Evolutionary conservation across 2,329 filamentous ascomycete genomes (phyloP), one percentile per base, ranked within the genome.

Genomic region (Diplodia scrobiculata): DNA sequence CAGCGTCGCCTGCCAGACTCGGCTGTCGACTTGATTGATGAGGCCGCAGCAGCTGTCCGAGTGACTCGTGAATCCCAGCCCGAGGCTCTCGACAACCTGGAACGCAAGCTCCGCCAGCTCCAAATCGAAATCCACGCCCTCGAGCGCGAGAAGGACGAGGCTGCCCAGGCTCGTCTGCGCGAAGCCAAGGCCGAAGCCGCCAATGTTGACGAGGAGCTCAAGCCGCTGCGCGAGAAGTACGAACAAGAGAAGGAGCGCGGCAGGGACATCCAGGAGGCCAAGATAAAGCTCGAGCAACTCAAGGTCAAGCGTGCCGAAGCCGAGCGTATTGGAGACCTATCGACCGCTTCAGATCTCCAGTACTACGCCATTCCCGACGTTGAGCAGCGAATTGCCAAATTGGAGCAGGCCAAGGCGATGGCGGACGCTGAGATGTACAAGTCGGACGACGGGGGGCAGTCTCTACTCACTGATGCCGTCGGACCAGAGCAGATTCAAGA

Each of bases 401-500:
- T 98, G 10, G 95, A 99, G 80, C 83, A 83, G 60, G 89, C 94
- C 69, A 94, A 96, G 78, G 86, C 86, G 17, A 86, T 85, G 55
- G 90, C 91, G 2, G 95, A 98, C 76, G 89, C 88, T 10, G 85
- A 88, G 69, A 81, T 84, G 65, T 82, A 79, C 63, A 78, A 79
- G 50, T 79, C 90, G 41, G 79, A 83, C 3, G 80, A 88, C 63
- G 86, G 86, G 66, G 47, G 34, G n/a, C 32, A 47, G 21, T 76
- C 91, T 27, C 89, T 98, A 77, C 86, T 98, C 65, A 96, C 93
- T 2, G 95, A 99, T 75, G 86, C 95, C 54, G 95, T 99, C 70
- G 95, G 95, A 5, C 92, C 93, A 11, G 95, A 99, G 70, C 93
- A 99, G 78, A 99, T 99, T 84, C 98, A 99, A 77, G 94, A 98